Evolutionary conservation across 441 rosid genomes (phyloP).

Genomic region (Daphne laureola): DNA sequence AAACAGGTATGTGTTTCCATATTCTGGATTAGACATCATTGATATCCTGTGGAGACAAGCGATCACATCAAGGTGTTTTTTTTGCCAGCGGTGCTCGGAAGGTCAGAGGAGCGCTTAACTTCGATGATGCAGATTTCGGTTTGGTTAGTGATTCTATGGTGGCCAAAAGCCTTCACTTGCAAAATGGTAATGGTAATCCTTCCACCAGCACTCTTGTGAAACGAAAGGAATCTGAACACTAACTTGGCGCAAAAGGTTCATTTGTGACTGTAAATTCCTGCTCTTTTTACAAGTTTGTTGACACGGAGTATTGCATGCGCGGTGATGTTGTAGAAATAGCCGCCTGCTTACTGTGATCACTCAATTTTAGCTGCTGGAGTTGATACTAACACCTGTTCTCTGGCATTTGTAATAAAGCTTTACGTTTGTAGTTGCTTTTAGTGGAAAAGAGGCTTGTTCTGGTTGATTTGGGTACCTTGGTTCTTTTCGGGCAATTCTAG

Average conservation of each 20-base stretch:
- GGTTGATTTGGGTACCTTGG: no score
- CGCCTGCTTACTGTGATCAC: slow-evolving; percentile 17
- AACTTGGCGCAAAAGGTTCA: slow-evolving; percentile 4
- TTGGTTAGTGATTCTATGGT: slow-evolving; percentile 89
- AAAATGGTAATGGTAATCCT: slow-evolving; percentile 61
- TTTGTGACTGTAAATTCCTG: slow-evolving; percentile 29
- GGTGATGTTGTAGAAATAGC: slow-evolving; percentile 34
- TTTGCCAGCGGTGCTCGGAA: slow-evolving; percentile 35
- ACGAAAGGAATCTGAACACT: slow-evolving; percentile 49
- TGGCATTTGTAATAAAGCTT: slow-evolving; percentile 19
- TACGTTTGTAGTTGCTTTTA: background rate
- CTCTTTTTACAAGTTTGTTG: background rate
- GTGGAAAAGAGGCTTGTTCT: no score
- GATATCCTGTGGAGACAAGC: background rate
- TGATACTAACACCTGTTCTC: slow-evolving; percentile 3
- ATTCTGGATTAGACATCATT: background rate
- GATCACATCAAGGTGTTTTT: background rate
- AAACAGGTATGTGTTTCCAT: slow-evolving; percentile 45
- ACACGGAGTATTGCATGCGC: slow-evolving; percentile 23
- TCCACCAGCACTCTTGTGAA: slow-evolving; percentile 45
- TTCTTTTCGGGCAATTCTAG: no score
- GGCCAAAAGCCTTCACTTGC: slow-evolving; percentile 71
- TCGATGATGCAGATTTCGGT: slow-evolving; percentile 69
- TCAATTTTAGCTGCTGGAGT: slow-evolving; percentile 8
- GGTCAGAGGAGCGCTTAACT: slow-evolving; percentile 60